Conservation (phyloP, 2,329 filamentous ascomycete species). For the Fusarium xylarioides region DNA sequence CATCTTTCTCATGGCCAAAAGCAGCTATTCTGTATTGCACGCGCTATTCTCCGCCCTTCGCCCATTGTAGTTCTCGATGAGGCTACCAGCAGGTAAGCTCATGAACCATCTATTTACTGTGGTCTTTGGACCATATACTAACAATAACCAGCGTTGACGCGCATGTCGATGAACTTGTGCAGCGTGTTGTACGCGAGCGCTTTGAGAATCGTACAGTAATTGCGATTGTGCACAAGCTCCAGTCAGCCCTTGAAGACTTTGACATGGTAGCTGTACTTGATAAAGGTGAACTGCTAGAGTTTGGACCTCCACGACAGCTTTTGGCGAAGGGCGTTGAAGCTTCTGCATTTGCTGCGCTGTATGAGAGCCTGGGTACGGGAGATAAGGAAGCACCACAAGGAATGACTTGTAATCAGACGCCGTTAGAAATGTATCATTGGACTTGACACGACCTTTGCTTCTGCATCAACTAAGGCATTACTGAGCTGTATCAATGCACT, state of each 20-base stretch:
- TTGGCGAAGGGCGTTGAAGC: constrained; percentile 3
- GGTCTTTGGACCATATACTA: not conserved
- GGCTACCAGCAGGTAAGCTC: constrained; percentile 50
- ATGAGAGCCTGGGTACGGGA: not conserved
- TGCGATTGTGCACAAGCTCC: constrained; percentile 41
- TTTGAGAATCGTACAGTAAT: constrained; percentile 41
- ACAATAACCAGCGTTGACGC: constrained; percentile 25
- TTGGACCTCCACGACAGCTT: constrained; percentile 29
- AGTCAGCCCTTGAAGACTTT: constrained; percentile 33
- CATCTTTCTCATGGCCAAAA: constrained; percentile 57
- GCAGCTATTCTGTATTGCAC: constrained; percentile 59
- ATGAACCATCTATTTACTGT: accelerated
- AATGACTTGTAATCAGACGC: not conserved
- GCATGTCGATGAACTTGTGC: constrained; percentile 28
- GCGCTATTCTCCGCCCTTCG: constrained; percentile 53
- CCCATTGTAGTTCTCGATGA: constrained; percentile 55
- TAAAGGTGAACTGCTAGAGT: constrained; percentile 32
- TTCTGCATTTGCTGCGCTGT: constrained; percentile 26
- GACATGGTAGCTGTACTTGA: constrained; percentile 35
- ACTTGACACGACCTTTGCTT: no score
- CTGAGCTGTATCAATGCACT: no score
- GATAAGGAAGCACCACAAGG: not conserved
- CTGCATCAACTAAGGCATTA: no score
- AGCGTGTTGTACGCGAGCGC: constrained; percentile 19
- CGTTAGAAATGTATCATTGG: no score